A percentile compares a stretch with the other conserved stretches of the same genome.
Evolutionary conservation across 345 rosid genomes (phyloP).

Genomic region (Kernera saxatilis): DNA sequence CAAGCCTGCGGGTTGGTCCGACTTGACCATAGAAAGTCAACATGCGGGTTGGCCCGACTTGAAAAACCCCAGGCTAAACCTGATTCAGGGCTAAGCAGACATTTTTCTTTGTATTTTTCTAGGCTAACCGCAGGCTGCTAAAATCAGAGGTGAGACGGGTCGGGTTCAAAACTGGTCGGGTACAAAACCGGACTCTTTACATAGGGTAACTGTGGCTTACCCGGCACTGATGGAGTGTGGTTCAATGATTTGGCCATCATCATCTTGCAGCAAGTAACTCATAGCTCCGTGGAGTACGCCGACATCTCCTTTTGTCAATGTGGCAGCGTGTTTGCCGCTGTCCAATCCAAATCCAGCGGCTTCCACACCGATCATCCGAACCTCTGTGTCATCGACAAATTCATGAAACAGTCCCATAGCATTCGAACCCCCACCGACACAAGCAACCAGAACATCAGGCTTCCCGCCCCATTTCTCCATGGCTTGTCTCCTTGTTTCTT

Average conservation of each 20-base stretch:
- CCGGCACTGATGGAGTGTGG: slow-evolving; percentile 98
- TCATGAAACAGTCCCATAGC: slow-evolving; percentile 98
- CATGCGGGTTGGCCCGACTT: no score
- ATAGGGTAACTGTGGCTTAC: slow-evolving; percentile 28
- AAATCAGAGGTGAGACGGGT: no score
- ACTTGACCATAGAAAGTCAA: no score
- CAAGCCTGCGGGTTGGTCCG: no score
- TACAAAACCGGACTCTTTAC: no score
- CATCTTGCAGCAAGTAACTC: slow-evolving; percentile 92
- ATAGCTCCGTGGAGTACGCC: slow-evolving; percentile 97
- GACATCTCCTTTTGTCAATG: slow-evolving; percentile 77
- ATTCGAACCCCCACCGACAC: slow-evolving; percentile 95
- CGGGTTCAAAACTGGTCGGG: no score
- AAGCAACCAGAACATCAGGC: slow-evolving; percentile 91
- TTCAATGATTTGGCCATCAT: slow-evolving; percentile 90
- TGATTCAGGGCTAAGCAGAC: no score
- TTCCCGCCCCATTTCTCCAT: slow-evolving; percentile 95
- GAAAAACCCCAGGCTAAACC: no score
- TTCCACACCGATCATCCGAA: slow-evolving; percentile 87
- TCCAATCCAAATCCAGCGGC: slow-evolving; percentile 94
- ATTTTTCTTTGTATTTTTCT: no score
- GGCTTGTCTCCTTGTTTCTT: slow-evolving; percentile 85
- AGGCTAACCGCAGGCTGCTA: no score
- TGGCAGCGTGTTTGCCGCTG: slow-evolving; percentile 98
- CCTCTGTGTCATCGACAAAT: slow-evolving; percentile 66